Evolutionary conservation across 2,329 filamentous ascomycete genomes (phyloP).

Genomic region (Thelonectria blattea): DNA sequence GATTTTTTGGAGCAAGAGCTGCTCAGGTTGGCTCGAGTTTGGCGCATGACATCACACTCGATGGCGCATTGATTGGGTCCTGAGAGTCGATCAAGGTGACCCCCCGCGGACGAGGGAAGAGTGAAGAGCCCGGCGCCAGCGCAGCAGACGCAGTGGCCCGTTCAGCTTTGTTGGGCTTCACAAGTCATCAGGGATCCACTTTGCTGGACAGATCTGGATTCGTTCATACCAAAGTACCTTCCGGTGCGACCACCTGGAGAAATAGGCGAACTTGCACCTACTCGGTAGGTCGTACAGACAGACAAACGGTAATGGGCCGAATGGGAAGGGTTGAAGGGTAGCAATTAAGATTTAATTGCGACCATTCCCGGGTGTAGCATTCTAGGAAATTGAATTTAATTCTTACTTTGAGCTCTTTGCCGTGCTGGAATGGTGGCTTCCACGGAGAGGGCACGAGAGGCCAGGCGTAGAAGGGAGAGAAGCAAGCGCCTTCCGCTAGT

Average conservation of each 20-base stretch:
- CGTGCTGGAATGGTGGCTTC: neutral
- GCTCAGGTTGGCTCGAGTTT: constrained; percentile 8
- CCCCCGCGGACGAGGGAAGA: constrained; percentile 5
- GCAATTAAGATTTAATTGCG: neutral
- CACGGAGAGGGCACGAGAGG: neutral
- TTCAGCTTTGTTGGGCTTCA: constrained; percentile 13
- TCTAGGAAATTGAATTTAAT: neutral
- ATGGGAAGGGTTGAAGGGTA: neutral
- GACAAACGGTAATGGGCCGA: too few relatives aligned
- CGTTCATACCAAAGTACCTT: too few relatives aligned
- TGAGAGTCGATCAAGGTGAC: constrained; percentile 5
- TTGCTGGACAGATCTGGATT: neutral
- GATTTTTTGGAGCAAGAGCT: constrained; percentile 8
- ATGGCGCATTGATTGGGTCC: constrained; percentile 18
- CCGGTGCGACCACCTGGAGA: too few relatives aligned
- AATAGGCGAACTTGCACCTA: too few relatives aligned
- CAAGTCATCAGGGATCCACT: constrained; percentile 9
- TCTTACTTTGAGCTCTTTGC: neutral
- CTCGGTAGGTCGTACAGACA: too few relatives aligned
- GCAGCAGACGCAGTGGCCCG: constrained; percentile 1
- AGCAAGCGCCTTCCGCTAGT: neutral
- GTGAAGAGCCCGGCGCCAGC: constrained; percentile 11
- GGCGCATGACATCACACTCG: constrained; percentile 22
- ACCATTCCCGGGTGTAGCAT: neutral
- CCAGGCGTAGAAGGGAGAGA: neutral